Percentiles rank a stretch among this genome's conserved stretches.
phyloP scores from a whole-genome alignment of 768 basidiomycete species.

The Agrocybe chaxingu region DNA sequence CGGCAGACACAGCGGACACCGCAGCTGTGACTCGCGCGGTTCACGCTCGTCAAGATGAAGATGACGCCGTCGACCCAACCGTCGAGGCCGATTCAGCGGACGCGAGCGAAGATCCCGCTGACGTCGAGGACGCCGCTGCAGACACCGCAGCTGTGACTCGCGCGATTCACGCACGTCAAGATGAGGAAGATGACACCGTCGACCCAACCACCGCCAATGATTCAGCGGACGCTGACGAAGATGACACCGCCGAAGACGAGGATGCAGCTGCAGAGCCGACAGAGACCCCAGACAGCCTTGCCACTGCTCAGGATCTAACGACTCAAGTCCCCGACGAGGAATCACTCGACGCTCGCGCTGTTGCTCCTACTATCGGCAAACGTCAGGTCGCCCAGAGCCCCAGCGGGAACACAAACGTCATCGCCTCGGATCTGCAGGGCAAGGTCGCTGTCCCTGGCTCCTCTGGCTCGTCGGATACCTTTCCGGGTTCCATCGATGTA shows the following conservation, averaged over 20 bases:
- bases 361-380: too few species aligned
- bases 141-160: background rate
- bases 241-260: background rate
- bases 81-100: background rate
- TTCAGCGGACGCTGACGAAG: background rate
- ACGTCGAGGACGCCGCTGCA: background rate
- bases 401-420: too few species aligned
- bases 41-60: background rate
- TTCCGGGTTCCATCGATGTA: too few species aligned
- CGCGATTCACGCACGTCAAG: background rate
- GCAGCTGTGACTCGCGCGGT: background rate
- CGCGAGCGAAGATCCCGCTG: background rate
- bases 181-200: background rate
- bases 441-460: too few species aligned
- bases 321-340: too few species aligned
- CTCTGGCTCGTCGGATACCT: too few species aligned
- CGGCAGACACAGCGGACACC: background rate
- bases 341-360: too few species aligned
- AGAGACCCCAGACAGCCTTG: too few species aligned
- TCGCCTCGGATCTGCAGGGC: too few species aligned
- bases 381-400: too few species aligned
- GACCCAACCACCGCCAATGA: conserved; percentile 1
- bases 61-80: background rate
- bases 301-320: too few species aligned
- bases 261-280: background rate